These are phyloP conservation scores for Westerdykella sp. DNA, from an alignment of 2,329 filamentous ascomycete genomes.

Conservation along the genomic window DNA sequence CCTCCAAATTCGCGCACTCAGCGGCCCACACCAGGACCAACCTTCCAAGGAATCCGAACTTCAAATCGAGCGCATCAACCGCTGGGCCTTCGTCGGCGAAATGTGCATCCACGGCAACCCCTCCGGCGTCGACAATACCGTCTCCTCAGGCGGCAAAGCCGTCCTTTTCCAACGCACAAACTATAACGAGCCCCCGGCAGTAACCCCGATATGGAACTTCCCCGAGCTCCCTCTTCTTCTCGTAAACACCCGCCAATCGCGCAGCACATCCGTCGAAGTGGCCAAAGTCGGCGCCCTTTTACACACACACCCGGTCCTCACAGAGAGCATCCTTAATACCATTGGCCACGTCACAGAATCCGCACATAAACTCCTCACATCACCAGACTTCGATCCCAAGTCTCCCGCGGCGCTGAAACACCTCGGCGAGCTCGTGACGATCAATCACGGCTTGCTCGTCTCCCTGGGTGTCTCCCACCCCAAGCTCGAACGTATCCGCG, in stretches of 20 bases:
- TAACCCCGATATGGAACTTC: slow-evolving; percentile 75
- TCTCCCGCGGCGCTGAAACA: slow-evolving; percentile 60
- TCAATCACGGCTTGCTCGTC: slow-evolving; percentile 91
- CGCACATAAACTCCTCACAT: slow-evolving; percentile 50
- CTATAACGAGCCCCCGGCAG: slow-evolving; percentile 68
- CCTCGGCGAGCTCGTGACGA: slow-evolving; percentile 80
- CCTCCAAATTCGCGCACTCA: slow-evolving; percentile 78
- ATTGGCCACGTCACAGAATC: slow-evolving; percentile 68
- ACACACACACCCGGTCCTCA: slow-evolving; percentile 65
- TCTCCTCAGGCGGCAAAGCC: slow-evolving; percentile 86
- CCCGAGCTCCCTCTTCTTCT: slow-evolving; percentile 86
- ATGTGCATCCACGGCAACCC: slow-evolving; percentile 97
- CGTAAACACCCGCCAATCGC: slow-evolving; percentile 81
- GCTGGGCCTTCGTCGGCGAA: slow-evolving; percentile 95
- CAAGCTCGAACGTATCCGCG: slow-evolving; percentile 81
- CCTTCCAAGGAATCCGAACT: slow-evolving; percentile 77
- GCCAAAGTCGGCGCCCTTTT: slow-evolving; percentile 74
- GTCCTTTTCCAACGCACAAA: slow-evolving; percentile 82
- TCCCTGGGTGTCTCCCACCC: slow-evolving; percentile 92
- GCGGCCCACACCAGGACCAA: slow-evolving; percentile 88
- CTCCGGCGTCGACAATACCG: slow-evolving; percentile 94
- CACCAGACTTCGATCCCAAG: slow-evolving; percentile 61
- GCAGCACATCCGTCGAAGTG: slow-evolving; percentile 80
- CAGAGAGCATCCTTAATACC: slow-evolving; percentile 73
- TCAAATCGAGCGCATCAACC: slow-evolving; percentile 91